These are phyloP conservation scores for Cutaneotrichosporon sp. DNA, from an alignment of 1,284 basidiomycete species.

Conservation along the genomic window DNA sequence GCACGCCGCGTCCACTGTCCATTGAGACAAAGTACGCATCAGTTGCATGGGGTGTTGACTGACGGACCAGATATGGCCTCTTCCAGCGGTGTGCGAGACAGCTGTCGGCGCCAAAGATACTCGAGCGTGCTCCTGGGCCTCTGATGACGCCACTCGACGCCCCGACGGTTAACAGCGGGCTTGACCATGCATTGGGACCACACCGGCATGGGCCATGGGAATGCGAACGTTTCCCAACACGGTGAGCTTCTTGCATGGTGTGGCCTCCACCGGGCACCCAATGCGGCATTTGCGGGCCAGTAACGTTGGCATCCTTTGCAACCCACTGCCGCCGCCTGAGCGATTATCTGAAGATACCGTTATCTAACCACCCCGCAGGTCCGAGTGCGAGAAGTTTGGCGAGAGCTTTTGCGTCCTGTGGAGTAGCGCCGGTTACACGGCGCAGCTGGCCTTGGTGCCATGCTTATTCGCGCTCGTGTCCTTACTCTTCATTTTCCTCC, in stretches of 20 bases:
- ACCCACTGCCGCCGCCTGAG: no score
- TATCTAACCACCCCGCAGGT: constrained; percentile 21
- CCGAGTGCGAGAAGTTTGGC: constrained; percentile 45
- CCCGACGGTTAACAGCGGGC: background rate
- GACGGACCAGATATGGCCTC: constrained; percentile 42
- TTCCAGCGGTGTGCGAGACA: constrained; percentile 43
- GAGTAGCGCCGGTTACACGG: constrained; percentile 43
- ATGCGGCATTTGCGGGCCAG: background rate
- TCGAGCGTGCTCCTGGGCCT: constrained; percentile 30
- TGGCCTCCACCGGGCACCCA: background rate
- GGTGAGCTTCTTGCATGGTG: constrained; percentile 32
- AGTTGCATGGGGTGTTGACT: background rate
- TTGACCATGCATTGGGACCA: background rate
- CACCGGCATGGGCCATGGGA: constrained; percentile 12
- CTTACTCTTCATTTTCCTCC: constrained; percentile 46
- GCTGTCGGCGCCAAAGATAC: constrained; percentile 22
- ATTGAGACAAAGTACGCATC: constrained; percentile 43
- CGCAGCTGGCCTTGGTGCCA: constrained; percentile 45
- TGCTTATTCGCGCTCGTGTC: constrained; percentile 43
- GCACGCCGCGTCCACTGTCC: constrained; percentile 35
- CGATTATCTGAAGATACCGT: no score
- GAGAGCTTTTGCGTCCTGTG: constrained; percentile 45
- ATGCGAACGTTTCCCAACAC: constrained; percentile 43
- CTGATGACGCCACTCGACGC: constrained; percentile 9
- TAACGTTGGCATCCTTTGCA: background rate